Percentiles rank a stretch among this genome's conserved stretches.
Conservation (phyloP, 75 land plant genomes). For the Selaginella tamariscina region DNA sequence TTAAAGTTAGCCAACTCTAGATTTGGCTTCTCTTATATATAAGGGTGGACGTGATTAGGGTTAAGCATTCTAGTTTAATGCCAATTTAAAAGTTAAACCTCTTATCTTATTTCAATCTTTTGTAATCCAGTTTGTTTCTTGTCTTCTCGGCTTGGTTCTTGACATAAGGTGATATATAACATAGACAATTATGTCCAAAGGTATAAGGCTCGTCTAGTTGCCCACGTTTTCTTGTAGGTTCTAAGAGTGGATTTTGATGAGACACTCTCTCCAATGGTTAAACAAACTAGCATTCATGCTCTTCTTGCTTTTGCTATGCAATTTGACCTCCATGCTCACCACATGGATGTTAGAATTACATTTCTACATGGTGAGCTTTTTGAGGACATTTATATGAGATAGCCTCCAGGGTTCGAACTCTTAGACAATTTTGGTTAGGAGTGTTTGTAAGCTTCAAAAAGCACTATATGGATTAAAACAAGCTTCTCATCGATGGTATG, state of each 20-base stretch:
- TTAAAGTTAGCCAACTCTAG: no score
- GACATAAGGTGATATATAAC: no score
- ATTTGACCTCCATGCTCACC: slow-evolving; percentile 15
- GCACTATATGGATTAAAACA: slow-evolving; percentile 19
- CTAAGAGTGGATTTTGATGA: slow-evolving; percentile 14
- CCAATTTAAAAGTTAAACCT: no score
- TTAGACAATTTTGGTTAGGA: not conserved
- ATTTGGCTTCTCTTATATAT: no score
- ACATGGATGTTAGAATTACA: slow-evolving; percentile 18
- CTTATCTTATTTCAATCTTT: no score
- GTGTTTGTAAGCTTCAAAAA: slow-evolving; percentile 14
- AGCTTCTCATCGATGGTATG: slow-evolving; percentile 12
- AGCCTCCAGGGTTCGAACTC: slow-evolving; percentile 11
- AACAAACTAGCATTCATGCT: no score
- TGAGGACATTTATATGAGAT: slow-evolving; percentile 19
- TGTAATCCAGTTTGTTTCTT: no score
- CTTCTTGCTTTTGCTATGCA: slow-evolving; percentile 15
- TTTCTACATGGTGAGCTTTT: slow-evolving; percentile 7
- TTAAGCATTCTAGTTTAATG: no score
- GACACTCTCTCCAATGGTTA: slow-evolving; percentile 18
- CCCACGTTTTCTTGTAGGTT: not conserved
- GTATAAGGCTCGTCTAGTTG: slow-evolving; percentile 17
- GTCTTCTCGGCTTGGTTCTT: no score
- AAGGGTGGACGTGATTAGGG: no score
- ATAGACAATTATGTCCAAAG: no score